phyloP scores from a whole-genome alignment of 768 basidiomycete species.

The Kwoniella sp. region DNA sequence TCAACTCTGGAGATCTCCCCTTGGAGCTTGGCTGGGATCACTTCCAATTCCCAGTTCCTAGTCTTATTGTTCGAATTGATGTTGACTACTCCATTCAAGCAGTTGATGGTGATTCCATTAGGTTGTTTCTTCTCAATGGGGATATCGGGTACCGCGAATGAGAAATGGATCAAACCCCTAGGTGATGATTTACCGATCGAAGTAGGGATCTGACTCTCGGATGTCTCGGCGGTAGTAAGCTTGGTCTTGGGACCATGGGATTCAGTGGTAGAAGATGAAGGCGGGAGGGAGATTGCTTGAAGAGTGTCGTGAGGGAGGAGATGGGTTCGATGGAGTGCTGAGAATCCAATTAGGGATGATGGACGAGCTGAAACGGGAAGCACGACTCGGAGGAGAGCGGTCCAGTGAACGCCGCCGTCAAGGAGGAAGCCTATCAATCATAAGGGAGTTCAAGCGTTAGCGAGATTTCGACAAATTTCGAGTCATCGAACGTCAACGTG shows the following conservation, averaged over 20 bases:
- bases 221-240: constrained; percentile 26
- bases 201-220: constrained; percentile 21
- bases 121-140: constrained; percentile 19
- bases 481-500: too few relatives aligned
- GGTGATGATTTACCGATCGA: constrained; percentile 41
- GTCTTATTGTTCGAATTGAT: constrained; percentile 18
- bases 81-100: constrained; percentile 40
- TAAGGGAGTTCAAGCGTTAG: neutral
- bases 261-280: constrained; percentile 7
- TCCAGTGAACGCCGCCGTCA: constrained; percentile 56
- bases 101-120: constrained; percentile 32
- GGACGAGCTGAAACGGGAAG: constrained; percentile 60
- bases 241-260: constrained; percentile 44
- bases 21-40: constrained; percentile 19
- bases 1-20: constrained; percentile 50
- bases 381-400: constrained; percentile 64
- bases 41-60: constrained; percentile 26
- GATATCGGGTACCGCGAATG: constrained; percentile 40
- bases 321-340: constrained; percentile 70
- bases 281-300: constrained; percentile 47
- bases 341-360: constrained; percentile 64
- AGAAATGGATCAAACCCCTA: constrained; percentile 42
- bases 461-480: too few relatives aligned
- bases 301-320: constrained; percentile 81
- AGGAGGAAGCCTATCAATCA: constrained; percentile 75